Evolutionary conservation across 148 eudicot species (phyloP).

Genomic region (Gaultheria prostrata): DNA sequence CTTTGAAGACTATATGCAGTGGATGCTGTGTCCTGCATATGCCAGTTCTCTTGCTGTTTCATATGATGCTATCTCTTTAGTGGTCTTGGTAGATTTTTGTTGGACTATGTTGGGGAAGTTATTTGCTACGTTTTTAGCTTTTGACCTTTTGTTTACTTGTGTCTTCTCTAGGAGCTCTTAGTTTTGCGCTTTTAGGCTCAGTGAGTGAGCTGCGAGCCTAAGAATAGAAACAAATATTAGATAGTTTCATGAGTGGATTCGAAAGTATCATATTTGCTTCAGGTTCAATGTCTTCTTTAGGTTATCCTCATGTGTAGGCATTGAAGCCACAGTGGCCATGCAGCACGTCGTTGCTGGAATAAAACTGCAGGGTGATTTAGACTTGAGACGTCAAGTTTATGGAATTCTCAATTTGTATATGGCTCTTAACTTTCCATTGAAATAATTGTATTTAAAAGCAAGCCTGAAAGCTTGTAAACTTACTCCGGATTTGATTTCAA

Average conservation of each 20-base stretch:
- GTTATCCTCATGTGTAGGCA: not conserved
- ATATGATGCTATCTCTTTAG: not conserved
- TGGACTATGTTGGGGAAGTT: not conserved
- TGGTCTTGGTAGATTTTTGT: not conserved
- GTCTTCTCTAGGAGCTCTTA: not conserved
- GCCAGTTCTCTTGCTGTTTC: constrained; percentile 3
- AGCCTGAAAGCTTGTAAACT: not conserved
- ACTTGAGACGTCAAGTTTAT: not conserved
- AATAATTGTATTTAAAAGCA: not conserved
- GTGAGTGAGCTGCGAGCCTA: not conserved
- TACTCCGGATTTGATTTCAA: not conserved
- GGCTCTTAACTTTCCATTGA: not conserved
- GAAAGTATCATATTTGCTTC: not conserved
- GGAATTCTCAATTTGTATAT: not conserved
- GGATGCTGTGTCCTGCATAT: not conserved
- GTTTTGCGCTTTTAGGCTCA: not conserved
- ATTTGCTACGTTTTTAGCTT: not conserved
- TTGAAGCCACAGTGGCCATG: not conserved
- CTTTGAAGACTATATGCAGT: not conserved
- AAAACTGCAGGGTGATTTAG: not conserved
- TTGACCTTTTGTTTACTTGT: not conserved
- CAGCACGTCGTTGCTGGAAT: not conserved
- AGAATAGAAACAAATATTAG: not conserved
- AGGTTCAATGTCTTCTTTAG: not conserved
- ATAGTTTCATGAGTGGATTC: not conserved